Evolutionary conservation across 345 rosid species (phyloP), one percentile per base, ranked within the genome.

Genomic region (Physaria fendleri): DNA sequence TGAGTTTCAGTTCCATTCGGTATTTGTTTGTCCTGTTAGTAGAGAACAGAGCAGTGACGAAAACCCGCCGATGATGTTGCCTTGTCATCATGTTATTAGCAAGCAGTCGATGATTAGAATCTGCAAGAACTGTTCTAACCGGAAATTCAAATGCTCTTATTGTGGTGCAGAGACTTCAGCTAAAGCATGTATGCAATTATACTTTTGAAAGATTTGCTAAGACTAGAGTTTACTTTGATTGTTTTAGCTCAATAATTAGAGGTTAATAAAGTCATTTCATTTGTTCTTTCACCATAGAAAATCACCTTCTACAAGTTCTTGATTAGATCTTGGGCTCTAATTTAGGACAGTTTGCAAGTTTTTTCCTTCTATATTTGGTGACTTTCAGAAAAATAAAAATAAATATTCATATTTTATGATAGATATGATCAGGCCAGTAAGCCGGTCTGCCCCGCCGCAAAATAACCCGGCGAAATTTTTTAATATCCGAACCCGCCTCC

Each of bases 31-130:
- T 59, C 88, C 95, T 0, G 82, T 87, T 3, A 82, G 79, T 6
- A 87, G 80, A 77, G 91, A 87, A 48, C 78, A 80, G 69, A 76
- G 88, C 4, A 77, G 74, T 0, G 78, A 77, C 2, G 86, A 77
- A 0, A 87, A 87, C 60, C 95, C 88, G 0, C 87, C 88, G 84
- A 48, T 87, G 83, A 73, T 84, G 83, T 71, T 87, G 82, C 14
- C 82, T 3, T 84, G 95, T 13, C 77, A 82, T 13, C 95, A 87
- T 29, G 95, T 84, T 22, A 78, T 83, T 21, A 77, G 86, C 77
- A 77, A 73, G 74, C 72, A 81, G 43, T 77, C 95, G 3, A 66
- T 84, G 50, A 70, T 53, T 29, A 82, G 69, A 75, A 78, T 86
- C 72, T 68, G 81, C 22, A 80, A 76, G 74, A 78, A 79, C 60